A percentile compares a stretch with the other conserved stretches of the same genome.
phyloP scores from a whole-genome alignment of 2,329 filamentous ascomycete genomes.

The Orbilia javanica region DNA sequence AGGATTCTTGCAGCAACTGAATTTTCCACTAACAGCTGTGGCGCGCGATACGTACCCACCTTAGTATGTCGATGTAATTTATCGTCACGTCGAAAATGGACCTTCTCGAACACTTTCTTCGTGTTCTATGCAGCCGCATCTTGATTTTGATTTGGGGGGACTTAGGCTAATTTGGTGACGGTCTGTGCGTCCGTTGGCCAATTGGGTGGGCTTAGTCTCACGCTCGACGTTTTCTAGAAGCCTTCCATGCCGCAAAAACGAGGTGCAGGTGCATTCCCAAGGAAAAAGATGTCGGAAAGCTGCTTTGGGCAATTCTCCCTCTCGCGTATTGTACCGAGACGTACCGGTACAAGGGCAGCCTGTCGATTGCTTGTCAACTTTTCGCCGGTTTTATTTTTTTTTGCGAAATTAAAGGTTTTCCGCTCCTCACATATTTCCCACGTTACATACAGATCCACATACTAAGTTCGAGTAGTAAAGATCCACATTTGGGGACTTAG shows the following conservation, averaged over 20 bases:
- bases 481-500: slow-evolving; percentile 29
- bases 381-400: slow-evolving; percentile 28
- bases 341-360: slow-evolving; percentile 58
- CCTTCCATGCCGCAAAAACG: slow-evolving; percentile 48
- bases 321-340: slow-evolving; percentile 59
- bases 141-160: slow-evolving; percentile 40
- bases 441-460: slow-evolving; percentile 50
- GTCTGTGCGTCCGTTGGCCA: slow-evolving; percentile 41
- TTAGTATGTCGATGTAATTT: slow-evolving; percentile 44
- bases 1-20: slow-evolving; percentile 47
- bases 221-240: slow-evolving; percentile 53
- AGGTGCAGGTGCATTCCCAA: slow-evolving; percentile 41
- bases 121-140: slow-evolving; percentile 56
- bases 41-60: slow-evolving; percentile 40
- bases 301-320: slow-evolving; percentile 57
- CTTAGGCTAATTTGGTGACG: slow-evolving; percentile 47
- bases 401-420: slow-evolving; percentile 59
- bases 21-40: slow-evolving; percentile 23
- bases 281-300: slow-evolving; percentile 39
- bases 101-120: slow-evolving; percentile 53
- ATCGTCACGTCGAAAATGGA: slow-evolving; percentile 39
- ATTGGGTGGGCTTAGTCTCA: slow-evolving; percentile 36
- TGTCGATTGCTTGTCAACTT: slow-evolving; percentile 39
- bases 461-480: slow-evolving; percentile 43
- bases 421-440: slow-evolving; percentile 50